Conservation (phyloP, 352 stramenopile genomes). For the Albugo laibachii region DNA sequence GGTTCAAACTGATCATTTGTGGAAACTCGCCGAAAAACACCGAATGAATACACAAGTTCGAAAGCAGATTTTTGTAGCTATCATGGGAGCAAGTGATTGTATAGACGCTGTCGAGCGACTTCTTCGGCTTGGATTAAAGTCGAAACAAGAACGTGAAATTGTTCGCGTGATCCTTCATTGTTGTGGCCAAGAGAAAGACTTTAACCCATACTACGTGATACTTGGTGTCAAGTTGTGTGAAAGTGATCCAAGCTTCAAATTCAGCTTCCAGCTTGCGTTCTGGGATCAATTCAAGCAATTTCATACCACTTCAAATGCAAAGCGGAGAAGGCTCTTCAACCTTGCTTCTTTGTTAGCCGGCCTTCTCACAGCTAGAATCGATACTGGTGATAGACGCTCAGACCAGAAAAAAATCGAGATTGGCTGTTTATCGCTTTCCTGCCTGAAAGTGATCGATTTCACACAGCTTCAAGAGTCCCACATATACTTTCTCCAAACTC, state of each 20-base stretch:
- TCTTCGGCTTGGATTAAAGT: conserved; percentile 75
- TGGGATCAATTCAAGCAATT: conserved; percentile 95
- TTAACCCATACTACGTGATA: conserved; percentile 92
- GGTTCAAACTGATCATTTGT: conserved; percentile 40
- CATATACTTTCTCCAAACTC: conserved; percentile 78
- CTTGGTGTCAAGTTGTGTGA: conserved; percentile 86
- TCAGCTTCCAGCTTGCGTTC: conserved; percentile 91
- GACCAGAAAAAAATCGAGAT: conserved; percentile 10
- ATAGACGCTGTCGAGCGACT: conserved; percentile 93
- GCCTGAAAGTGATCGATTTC: conserved; percentile 86
- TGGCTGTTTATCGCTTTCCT: conserved; percentile 42
- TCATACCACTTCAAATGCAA: conserved; percentile 38
- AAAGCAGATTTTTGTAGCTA: conserved; percentile 90
- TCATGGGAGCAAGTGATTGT: conserved; percentile 91
- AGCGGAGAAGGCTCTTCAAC: conserved; percentile 79
- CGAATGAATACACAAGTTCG: conserved; percentile 95
- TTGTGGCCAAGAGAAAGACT: conserved; percentile 61
- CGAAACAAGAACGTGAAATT: conserved; percentile 85
- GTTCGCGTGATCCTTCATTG: conserved; percentile 92
- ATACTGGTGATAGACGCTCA: conserved; percentile 6
- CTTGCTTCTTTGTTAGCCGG: conserved; percentile 73
- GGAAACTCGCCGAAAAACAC: conserved; percentile 87
- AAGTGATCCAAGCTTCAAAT: conserved; percentile 88
- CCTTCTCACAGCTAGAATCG: conserved; percentile 24
- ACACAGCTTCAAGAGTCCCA: conserved; percentile 69